phyloP scores from a whole-genome alignment of 352 stramenopile species.

The Phytopythium aichiense region DNA sequence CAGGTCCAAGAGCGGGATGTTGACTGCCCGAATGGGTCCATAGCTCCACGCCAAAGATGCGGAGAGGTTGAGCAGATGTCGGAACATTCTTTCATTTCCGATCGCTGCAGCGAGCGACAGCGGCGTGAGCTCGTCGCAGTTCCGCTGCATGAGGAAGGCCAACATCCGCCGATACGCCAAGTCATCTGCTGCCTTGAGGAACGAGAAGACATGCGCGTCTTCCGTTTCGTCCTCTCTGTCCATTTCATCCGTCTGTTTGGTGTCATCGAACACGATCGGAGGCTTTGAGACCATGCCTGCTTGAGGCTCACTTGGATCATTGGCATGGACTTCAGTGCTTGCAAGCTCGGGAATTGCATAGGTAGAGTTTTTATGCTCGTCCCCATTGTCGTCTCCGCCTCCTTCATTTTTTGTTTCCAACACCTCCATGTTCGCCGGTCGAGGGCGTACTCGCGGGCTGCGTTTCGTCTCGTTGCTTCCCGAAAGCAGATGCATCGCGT shows the following conservation, averaged over 20 bases:
- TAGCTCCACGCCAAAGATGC: slow-evolving; percentile 49
- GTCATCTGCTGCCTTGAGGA: slow-evolving; percentile 29
- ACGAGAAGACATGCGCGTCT: slow-evolving; percentile 23
- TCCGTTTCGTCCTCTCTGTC: neutral
- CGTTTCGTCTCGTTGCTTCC: neutral
- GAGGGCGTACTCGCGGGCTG: neutral
- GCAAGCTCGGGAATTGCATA: neutral
- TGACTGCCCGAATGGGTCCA: slow-evolving; percentile 47
- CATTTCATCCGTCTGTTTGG: neutral
- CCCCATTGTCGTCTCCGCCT: neutral
- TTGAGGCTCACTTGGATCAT: neutral
- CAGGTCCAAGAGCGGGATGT: slow-evolving; percentile 48
- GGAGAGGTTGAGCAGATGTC: slow-evolving; percentile 46
- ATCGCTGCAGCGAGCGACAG: slow-evolving; percentile 52
- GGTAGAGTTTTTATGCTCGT: neutral
- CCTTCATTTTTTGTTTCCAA: neutral
- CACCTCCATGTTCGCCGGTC: neutral
- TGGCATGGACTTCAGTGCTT: neutral
- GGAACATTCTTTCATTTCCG: slow-evolving; percentile 49
- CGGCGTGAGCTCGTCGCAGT: slow-evolving; percentile 46
- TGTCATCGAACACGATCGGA: neutral
- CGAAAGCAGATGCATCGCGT: slow-evolving; percentile 38
- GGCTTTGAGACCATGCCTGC: neutral
- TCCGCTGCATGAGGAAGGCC: slow-evolving; percentile 40
- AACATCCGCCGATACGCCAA: slow-evolving; percentile 26